These are phyloP conservation scores for Sclerotinia glacialis DNA, from an alignment of 2,329 filamentous ascomycete species.

Conservation along the genomic window DNA sequence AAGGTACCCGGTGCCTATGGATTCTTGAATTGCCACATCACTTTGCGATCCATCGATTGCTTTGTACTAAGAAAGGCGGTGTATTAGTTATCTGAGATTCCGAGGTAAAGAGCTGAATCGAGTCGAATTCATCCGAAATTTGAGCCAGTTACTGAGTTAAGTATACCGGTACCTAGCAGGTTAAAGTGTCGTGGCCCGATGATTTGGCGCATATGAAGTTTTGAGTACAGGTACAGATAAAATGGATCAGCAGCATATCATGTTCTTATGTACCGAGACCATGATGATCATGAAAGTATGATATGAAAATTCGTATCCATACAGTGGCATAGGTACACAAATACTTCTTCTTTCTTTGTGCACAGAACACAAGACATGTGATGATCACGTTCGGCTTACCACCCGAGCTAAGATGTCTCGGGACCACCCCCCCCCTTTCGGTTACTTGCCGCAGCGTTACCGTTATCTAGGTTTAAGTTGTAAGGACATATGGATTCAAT, in stretches of 20 bases:
- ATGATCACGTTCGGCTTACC: background rate
- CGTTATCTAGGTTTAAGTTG: background rate
- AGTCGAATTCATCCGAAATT: too few relatives aligned
- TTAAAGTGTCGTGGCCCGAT: too few relatives aligned
- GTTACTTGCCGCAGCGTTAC: constrained; percentile 1
- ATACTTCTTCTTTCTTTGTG: too few relatives aligned
- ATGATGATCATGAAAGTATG: too few relatives aligned
- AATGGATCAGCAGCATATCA: too few relatives aligned
- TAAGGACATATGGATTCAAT: background rate
- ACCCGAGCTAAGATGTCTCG: constrained; percentile 7
- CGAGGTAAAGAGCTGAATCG: background rate
- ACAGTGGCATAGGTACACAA: too few relatives aligned
- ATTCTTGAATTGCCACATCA: background rate
- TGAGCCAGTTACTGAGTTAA: too few relatives aligned
- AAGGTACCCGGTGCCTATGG: background rate
- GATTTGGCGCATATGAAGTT: too few relatives aligned
- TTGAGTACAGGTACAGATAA: too few relatives aligned
- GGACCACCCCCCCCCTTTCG: background rate
- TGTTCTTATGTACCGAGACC: too few relatives aligned
- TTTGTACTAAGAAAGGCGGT: background rate
- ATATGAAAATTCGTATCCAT: too few relatives aligned
- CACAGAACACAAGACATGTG: background rate
- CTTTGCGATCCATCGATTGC: constrained; percentile 1
- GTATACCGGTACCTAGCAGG: too few relatives aligned
- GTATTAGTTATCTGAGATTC: background rate